Base-by-base conservation (phyloP, 2,329 filamentous ascomycete genomes). In the Ceratocystis ficicola region DNA sequence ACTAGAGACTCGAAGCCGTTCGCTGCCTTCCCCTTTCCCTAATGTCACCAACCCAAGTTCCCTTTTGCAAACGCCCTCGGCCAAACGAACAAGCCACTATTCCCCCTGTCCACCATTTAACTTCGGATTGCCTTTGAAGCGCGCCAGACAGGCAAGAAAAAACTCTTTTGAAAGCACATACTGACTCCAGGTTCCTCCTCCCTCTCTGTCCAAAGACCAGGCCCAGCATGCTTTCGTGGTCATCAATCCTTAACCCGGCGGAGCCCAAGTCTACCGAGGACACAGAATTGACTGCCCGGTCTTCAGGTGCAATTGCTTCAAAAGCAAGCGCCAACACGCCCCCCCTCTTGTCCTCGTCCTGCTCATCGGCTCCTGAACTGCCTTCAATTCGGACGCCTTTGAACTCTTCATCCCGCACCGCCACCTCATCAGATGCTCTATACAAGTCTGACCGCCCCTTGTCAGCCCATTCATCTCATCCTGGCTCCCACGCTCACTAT, bases 221-320 rank as follows among this genome's bases (percentile, higher is more conserved):
- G 28, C 28, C 52, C 10, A 57, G 2, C 28, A 88, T 88, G 86
- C 74, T 86, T 68, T 84, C 86, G 61, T 79, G 88, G 69, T 78
- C 83, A 46, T 85, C 83, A 69, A 79, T 89, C 71, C 81, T 88
- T 72, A 89, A 88, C 72, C 86, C 86, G 70, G 74, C 78, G 63
- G 78, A 81, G 68, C 73, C 78, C 66, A 75, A 76, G 69, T 72
- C 74, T 65, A 70, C 77, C 73, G 72, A 20, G 17, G 36, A 41
- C 36, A 65, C 60, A 5, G 50, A 44, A 17, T 17, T 36, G 20
- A 50, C n/a, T 8, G 28, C 28, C 2, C 52, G 12, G 17, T 36
- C 50, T 20, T 36, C 28, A 2, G 44, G 44, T 44, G 15, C 10
- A 28, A 28, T 15, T 17, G 5, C 44, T 32, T 25, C 28, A 15